Evolutionary conservation across 768 basidiomycete species (phyloP).

Genomic region (Russula griseocarnosa): DNA sequence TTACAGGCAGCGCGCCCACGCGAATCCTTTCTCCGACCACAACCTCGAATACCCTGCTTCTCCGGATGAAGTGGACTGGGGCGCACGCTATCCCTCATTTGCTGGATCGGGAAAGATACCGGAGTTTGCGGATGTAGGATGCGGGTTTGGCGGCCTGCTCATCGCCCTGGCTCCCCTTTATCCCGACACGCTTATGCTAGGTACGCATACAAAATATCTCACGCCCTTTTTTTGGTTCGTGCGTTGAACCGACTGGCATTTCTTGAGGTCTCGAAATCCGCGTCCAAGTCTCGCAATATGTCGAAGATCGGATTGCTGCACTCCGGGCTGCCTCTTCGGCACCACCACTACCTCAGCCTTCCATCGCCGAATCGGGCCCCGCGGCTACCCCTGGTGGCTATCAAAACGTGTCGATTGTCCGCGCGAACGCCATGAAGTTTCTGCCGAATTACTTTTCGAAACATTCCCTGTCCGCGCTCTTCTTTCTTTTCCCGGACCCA

Average conservation of each 20-base stretch:
- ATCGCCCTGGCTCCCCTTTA: conserved; percentile 85
- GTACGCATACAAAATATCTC: conserved; percentile 42
- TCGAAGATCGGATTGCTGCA: conserved; percentile 90
- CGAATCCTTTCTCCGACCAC: conserved; percentile 87
- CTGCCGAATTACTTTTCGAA: conserved; percentile 93
- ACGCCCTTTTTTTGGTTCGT: neutral
- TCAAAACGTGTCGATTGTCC: conserved; percentile 88
- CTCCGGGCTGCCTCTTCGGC: conserved; percentile 60
- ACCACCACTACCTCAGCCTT: conserved; percentile 6
- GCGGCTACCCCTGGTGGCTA: conserved; percentile 44
- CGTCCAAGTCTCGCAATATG: conserved; percentile 93
- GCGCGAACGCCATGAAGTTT: conserved; percentile 99
- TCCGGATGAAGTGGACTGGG: conserved; percentile 78
- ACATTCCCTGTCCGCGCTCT: conserved; percentile 85
- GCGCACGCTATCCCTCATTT: conserved; percentile 74
- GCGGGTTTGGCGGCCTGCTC: conserved; percentile 94
- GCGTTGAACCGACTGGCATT: conserved; percentile 6
- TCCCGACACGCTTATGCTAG: conserved; percentile 90
- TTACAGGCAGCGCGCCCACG: conserved; percentile 79
- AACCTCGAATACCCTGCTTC: conserved; percentile 79
- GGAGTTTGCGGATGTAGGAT: conserved; percentile 95
- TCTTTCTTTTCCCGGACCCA: conserved; percentile 98
- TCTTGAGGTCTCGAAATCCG: conserved; percentile 90
- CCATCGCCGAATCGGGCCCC: conserved; percentile 29
- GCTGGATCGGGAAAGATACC: conserved; percentile 57